Evolutionary conservation across 805 yeast species (phyloP), one percentile per base, ranked within the genome.

Genomic region (Ogataea polymorpha): DNA sequence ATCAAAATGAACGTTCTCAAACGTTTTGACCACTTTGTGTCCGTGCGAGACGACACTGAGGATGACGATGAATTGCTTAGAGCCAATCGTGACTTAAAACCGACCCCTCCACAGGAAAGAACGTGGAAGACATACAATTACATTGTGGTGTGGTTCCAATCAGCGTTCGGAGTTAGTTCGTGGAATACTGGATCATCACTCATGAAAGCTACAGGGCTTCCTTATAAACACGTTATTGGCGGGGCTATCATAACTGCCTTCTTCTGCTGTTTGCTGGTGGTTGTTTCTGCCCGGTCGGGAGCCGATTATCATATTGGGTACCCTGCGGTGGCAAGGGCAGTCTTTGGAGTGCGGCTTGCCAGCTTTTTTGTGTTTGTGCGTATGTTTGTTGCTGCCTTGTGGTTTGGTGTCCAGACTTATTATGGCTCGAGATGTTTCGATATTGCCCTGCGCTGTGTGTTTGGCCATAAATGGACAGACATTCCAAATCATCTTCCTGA

Each of bases 381-480:
- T 35, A 56, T 65, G 38, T 57, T 64, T 28, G 58, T 63, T 2
- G 66, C 68, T 15, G 57, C 61, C 24, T 61, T 67, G 27, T 63
- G 71, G 66, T 68, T 62, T 50, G 71, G 71, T 14, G 66, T 63
- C 33, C 62, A 63, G 44, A 59, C 69, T 6, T 59, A 60, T 51
- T 59, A 59, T 35, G 66, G 66, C 35, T 66, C 70, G 9, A 58
- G 62, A 42, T 65, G 66, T 28, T 52, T 64, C 27, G 61, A 62
- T 34, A 64, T 61, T 30, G 43, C 61, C 14, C 34, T 59, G 15
- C 46, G 53, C 15, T 50, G 55, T 28, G 38, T 50, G 20, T 53
- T 53, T 41, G 53, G 55, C 21, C 29, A 47, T 34, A 48, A 33
- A 32, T 53, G 56, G 56, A n/a, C n/a, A 4, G 32, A 49, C 26